Base-by-base conservation (phyloP, 805 yeast species). In the Suhomyces prunicola region DNA sequence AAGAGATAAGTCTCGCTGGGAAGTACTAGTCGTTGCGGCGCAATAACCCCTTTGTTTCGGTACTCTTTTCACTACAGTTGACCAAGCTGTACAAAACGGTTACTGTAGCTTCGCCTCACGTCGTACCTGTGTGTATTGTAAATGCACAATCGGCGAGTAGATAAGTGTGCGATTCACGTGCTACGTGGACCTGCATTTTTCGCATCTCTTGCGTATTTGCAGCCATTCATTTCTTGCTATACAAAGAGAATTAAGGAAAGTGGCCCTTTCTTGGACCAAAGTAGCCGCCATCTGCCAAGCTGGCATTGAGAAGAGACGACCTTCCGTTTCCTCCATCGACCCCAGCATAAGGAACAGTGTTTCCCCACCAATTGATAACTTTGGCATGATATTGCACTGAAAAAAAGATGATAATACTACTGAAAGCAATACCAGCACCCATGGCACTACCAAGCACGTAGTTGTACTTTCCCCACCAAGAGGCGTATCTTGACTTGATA, bases 221-320 rank as follows among this genome's bases (percentile, higher is more conserved):
- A 39, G 42, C 42, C 42, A 39, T 39, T 39, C 23, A 19, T 39
- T 33, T 33, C 9, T 19, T 6, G 17, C 23, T 13, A 24, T 42
- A 42, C 4, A 17, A 10, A 22, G 7, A 42, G 12, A 42, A 42
- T 24, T 4, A 42, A 42, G 63, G 63, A 50, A 47, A 60, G 46
- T 54, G 46, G n/a, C 65, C 65, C 4, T 26, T 45, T 48, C 64
- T 53, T 5, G 60, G 63, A n/a, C 65, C 65, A 49, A 61, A 60
- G 58, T 61, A 61, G 1, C 64, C 64, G 27, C 56, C 64, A 5
- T 63, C 59, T 1, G 61, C 63, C 4, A 17, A 23, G 8, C 45
- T 55, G 2, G 66, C 69, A 48, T 63, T 54, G 19, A 66, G 59
- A 73, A 74, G 70, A 9, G 71, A 59, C 5, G 57, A 57, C 15